A percentile compares a stretch with the other conserved stretches of the same genome.
These are phyloP conservation scores for Orbilia oligospora DNA, from an alignment of 2,329 filamentous ascomycete species.

Conservation along the genomic window DNA sequence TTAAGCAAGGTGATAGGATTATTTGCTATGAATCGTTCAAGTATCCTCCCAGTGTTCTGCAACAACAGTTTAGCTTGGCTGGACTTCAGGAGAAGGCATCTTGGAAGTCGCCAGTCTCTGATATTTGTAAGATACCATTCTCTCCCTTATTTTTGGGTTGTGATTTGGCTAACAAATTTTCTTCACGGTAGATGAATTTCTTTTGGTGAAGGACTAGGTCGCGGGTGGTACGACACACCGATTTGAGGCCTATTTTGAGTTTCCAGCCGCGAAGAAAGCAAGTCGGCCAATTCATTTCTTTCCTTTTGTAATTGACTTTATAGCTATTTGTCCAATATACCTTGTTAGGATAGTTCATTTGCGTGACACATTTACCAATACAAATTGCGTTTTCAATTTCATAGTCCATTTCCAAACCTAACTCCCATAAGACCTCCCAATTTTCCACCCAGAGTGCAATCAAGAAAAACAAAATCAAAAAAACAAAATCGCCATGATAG, in stretches of 20 bases:
- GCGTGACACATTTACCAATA: background rate
- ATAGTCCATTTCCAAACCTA: no score
- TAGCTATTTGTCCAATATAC: no score
- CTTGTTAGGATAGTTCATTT: background rate
- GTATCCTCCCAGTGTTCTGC: background rate
- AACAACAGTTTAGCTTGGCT: slow-evolving; percentile 2
- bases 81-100: background rate
- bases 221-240: no score
- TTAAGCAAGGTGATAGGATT: slow-evolving; percentile 9
- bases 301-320: no score
- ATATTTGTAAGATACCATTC: slow-evolving; percentile 2
- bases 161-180: background rate
- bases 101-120: slow-evolving; percentile 14
- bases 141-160: background rate
- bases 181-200: background rate
- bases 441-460: no score
- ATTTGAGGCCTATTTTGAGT: no score
- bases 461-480: no score
- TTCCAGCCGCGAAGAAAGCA: no score
- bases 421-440: no score
- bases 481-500: no score
- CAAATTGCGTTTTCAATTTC: background rate
- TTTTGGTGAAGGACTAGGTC: background rate
- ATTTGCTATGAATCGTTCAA: slow-evolving; percentile 23
- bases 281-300: no score